Base-by-base conservation (phyloP, 441 rosid species). In the Bocquillonia castaneifolia region DNA sequence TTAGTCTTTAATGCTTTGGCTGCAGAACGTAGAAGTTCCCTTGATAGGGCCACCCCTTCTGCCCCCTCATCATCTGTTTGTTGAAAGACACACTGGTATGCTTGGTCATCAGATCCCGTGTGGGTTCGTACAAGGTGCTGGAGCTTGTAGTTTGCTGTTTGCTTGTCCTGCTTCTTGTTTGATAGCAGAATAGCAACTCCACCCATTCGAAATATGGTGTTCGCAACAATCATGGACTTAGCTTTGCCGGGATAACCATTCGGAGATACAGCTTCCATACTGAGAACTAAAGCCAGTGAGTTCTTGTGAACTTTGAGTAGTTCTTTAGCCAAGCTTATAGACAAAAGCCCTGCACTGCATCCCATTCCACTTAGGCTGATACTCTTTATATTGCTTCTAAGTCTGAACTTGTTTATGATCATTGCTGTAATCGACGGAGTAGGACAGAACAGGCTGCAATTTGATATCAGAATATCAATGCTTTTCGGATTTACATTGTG, bases 321-420 rank as follows among this genome's bases (percentile, higher is more conserved):
- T n/a, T 78, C 77, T 66, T 47, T 66, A 8, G 78, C 84, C 32
- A 81, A 42, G 36, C 79, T 66, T 26, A 76, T 57, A 2, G 82
- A 72, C 60, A 76, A 17, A 15, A 78, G 60, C 10, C 82, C 84
- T 0, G 82, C 82, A 8, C 84, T 71, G 63, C 91, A 88, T 0
- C 93, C 93, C 91, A 88, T 86, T 26, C 93, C 93, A 2, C 89
- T 80, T 55, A 86, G 74, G 77, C 78, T 81, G 71, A 88, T 63
- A 78, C 85, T 88, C 77, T 81, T 83, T 20, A 86, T 67, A 74
- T 83, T 64, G 66, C 84, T 83, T 58, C 88, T 71, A 65, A 86
- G 59, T 5, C 89, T 81, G 58, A 86, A 86, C 68, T 61, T 71
- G 77, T 82, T 80, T 22, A 83, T 71, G 72, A 84, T 70, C 76